Percentiles rank a stretch among this genome's conserved stretches.
Evolutionary conservation across 768 basidiomycete species (phyloP).

Genomic region (Trametes sanguinea): DNA sequence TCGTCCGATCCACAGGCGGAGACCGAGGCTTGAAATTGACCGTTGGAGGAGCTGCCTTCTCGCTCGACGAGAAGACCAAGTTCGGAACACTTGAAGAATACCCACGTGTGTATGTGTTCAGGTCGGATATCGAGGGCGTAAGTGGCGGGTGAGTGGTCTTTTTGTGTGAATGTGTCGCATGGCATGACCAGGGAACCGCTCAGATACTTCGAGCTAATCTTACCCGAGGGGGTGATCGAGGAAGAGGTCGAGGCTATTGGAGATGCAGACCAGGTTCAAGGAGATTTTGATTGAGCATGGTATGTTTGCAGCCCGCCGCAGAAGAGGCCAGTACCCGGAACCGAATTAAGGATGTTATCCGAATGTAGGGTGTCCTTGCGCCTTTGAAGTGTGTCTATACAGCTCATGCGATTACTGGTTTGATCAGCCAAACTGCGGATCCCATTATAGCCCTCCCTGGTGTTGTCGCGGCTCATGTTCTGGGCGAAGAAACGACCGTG

Average conservation of each 20-base stretch:
- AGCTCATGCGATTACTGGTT: neutral
- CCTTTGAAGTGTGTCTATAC: neutral
- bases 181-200: neutral
- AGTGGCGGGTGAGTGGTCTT: conserved; percentile 18
- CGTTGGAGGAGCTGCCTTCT: too few species aligned
- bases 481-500: conserved; percentile 21
- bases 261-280: conserved; percentile 29
- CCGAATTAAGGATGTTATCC: conserved; percentile 7
- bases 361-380: conserved; percentile 6
- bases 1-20: conserved; percentile 9
- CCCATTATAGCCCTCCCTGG: conserved; percentile 22
- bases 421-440: neutral
- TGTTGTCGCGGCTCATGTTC: conserved; percentile 22
- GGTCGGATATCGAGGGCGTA: conserved; percentile 26
- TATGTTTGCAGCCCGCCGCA: conserved; percentile 26
- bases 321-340: conserved; percentile 25
- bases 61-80: too few species aligned
- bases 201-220: conserved; percentile 28
- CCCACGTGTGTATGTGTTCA: conserved; percentile 26
- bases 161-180: neutral
- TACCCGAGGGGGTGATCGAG: conserved; percentile 23
- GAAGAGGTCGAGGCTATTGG: conserved; percentile 15
- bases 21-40: conserved; percentile 14
- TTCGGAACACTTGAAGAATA: conserved; percentile 29
- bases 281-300: conserved; percentile 27